phyloP scores from a whole-genome alignment of 176 grass and related monocot species.

The Phragmites australis region DNA sequence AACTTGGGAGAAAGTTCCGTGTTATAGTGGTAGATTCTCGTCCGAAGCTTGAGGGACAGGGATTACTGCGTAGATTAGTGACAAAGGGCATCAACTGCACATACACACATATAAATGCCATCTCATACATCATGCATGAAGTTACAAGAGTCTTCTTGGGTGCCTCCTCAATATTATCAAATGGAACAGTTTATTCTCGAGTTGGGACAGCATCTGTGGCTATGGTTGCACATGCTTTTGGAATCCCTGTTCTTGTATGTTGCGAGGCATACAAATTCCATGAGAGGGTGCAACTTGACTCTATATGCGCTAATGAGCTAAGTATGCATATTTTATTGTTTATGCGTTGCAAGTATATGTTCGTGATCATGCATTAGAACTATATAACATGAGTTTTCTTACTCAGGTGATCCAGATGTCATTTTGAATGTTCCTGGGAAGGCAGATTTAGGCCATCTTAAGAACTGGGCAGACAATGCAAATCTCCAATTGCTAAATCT shows the following conservation, averaged over 20 bases:
- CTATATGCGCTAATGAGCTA: slow-evolving; percentile 94
- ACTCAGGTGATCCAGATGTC: slow-evolving; percentile 83
- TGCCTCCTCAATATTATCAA: slow-evolving; percentile 79
- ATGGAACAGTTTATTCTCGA: slow-evolving; percentile 92
- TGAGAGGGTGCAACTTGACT: slow-evolving; percentile 95
- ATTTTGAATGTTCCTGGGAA: slow-evolving; percentile 73
- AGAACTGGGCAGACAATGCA: slow-evolving; percentile 68
- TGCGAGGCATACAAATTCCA: slow-evolving; percentile 97
- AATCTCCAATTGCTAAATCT: slow-evolving; percentile 96
- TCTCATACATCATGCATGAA: slow-evolving; percentile 97
- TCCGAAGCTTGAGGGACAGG: slow-evolving; percentile 88
- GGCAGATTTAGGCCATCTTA: slow-evolving; percentile 64
- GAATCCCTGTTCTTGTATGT: slow-evolving; percentile 83
- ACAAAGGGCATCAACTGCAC: slow-evolving; percentile 82
- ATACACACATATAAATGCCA: slow-evolving; percentile 88
- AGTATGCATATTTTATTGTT: slow-evolving; percentile 41
- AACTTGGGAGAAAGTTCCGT: slow-evolving; percentile 74
- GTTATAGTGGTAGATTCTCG: slow-evolving; percentile 90
- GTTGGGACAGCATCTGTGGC: slow-evolving; percentile 92
- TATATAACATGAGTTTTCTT: slow-evolving; percentile 26
- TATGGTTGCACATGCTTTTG: slow-evolving; percentile 88
- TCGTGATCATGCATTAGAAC: neutral
- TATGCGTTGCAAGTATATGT: slow-evolving; percentile 1
- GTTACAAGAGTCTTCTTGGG: slow-evolving; percentile 86
- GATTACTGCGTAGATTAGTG: slow-evolving; percentile 65